A percentile compares a stretch with the other conserved stretches of the same genome.
Conservation (phyloP, 164 flowering plant species). For the Nelumbo lutea region DNA sequence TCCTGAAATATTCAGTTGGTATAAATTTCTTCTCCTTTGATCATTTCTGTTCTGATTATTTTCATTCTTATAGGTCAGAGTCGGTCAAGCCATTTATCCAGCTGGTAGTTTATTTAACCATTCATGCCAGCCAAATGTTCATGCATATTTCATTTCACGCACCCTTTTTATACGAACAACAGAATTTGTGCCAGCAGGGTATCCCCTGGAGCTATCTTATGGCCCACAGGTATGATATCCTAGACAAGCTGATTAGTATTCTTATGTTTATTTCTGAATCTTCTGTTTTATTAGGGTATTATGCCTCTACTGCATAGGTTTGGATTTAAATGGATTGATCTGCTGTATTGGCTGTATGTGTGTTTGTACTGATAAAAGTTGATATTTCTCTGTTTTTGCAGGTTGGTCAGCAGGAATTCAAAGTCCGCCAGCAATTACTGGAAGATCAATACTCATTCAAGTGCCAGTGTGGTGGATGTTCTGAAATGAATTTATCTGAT, state of each 20-base stretch:
- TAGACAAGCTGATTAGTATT: background rate
- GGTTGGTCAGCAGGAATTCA: conserved; percentile 76
- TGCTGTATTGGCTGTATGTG: background rate
- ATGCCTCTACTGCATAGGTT: background rate
- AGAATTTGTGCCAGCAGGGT: conserved; percentile 49
- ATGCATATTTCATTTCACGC: conserved; percentile 80
- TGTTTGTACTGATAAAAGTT: background rate
- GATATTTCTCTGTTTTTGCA: conserved; percentile 22
- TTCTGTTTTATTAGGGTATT: background rate
- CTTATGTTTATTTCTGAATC: background rate
- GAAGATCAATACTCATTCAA: conserved; percentile 64
- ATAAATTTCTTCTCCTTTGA: background rate
- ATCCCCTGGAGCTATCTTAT: conserved; percentile 75
- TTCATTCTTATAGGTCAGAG: conserved; percentile 50
- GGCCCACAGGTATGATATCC: conserved; percentile 76
- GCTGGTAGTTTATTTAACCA: conserved; percentile 86
- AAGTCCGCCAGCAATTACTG: conserved; percentile 50
- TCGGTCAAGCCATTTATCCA: conserved; percentile 82
- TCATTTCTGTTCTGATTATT: conserved; percentile 6
- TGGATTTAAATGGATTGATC: background rate
- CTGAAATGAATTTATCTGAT: conserved; percentile 59
- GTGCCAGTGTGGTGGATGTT: conserved; percentile 73
- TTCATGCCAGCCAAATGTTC: conserved; percentile 84
- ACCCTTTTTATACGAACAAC: conserved; percentile 63
- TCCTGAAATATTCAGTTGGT: background rate